phyloP scores from a whole-genome alignment of 306 rosid genomes.

The Fragaria iinumae region DNA sequence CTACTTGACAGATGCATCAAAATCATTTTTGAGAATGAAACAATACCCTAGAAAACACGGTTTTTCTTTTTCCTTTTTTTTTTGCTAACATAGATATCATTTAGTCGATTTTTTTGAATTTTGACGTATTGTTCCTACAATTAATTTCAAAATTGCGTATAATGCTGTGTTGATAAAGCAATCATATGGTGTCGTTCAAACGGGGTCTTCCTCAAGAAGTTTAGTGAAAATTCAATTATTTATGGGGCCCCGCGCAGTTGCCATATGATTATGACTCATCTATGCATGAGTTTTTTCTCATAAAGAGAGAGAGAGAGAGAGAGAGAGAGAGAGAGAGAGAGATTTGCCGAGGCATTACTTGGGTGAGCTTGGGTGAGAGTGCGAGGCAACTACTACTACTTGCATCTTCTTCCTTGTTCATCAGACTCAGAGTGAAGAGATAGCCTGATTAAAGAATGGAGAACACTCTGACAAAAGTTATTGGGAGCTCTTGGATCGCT shows the following conservation, averaged over 20 bases:
- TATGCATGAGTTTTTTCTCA: neutral
- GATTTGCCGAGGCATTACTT: neutral
- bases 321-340: neutral
- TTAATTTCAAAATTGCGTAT: no score
- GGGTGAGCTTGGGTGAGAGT: neutral
- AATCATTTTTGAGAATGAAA: no score
- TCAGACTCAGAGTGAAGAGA: neutral
- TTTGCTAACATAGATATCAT: no score
- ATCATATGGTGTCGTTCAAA: neutral
- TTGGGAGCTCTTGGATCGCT: slow-evolving; percentile 73
- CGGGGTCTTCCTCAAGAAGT: neutral
- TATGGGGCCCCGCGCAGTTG: neutral
- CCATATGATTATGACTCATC: neutral
- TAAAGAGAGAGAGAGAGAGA: neutral
- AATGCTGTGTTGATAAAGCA: neutral
- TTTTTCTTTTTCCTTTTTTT: no score
- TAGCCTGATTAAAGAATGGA: slow-evolving; percentile 42
- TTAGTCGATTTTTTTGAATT: no score
- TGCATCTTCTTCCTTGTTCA: neutral
- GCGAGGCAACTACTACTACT: neutral
- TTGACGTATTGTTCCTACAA: no score
- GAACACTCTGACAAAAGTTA: slow-evolving; percentile 71
- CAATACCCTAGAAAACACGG: no score
- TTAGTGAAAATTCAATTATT: neutral
- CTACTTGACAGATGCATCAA: no score